Evolutionary conservation across 495 filamentous ascomycete species (phyloP).

Genomic region (Tuber melanosporum): DNA sequence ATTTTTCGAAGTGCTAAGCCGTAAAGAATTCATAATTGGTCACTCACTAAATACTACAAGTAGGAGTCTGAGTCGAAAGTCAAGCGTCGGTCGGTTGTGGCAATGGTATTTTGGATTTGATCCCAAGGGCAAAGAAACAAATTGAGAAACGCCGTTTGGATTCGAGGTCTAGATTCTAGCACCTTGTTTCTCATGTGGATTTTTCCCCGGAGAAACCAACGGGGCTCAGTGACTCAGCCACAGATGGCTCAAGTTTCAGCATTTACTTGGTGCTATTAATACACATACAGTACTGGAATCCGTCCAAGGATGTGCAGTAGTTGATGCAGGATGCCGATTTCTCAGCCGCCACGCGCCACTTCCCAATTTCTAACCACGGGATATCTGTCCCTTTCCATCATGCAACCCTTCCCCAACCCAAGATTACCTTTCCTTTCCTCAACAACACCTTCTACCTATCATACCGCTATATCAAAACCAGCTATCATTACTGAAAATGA

Average conservation of each 20-base stretch:
- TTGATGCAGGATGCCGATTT: not conserved
- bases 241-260: not conserved
- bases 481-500: constrained; percentile 23
- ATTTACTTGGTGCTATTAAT: not conserved
- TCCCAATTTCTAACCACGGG: not conserved
- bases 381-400: not conserved
- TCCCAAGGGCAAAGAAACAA: not conserved
- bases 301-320: not conserved
- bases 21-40: not conserved
- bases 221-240: not conserved
- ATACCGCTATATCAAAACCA: not conserved
- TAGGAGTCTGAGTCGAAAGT: not conserved
- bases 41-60: not conserved
- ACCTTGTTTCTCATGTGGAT: not conserved
- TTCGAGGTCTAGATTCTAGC: not conserved
- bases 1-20: not conserved
- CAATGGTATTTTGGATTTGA: not conserved
- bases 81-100: not conserved
- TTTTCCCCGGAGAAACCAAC: not conserved
- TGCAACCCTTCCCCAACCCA: not conserved
- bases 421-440: not conserved
- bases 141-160: not conserved
- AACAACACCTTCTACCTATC: not conserved
- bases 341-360: constrained; percentile 1
- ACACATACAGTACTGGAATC: not conserved